Percentiles rank a stretch among this genome's conserved stretches.
phyloP scores from a whole-genome alignment of 495 filamentous ascomycete genomes.

The Pyronema omphalodes region DNA sequence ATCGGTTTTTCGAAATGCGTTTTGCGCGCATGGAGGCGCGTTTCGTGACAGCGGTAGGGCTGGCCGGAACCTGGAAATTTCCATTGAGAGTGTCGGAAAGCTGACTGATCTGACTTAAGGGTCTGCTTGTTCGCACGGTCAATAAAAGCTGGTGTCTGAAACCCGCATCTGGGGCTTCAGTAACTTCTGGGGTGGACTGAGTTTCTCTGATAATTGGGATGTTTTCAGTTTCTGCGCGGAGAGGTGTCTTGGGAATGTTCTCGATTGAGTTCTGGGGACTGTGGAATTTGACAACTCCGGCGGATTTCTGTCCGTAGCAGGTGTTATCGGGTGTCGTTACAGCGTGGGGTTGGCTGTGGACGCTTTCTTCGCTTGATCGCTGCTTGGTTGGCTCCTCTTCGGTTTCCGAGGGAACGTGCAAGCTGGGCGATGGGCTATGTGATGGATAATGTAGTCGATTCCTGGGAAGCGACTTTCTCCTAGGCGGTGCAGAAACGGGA shows the following conservation, averaged over 20 bases:
- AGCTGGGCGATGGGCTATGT: too few species aligned
- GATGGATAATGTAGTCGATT: too few species aligned
- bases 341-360: conserved; percentile 2
- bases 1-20: conserved; percentile 12
- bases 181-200: not conserved
- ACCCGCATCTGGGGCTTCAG: not conserved
- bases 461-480: too few species aligned
- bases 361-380: too few species aligned
- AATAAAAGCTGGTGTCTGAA: conserved; percentile 7
- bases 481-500: too few species aligned
- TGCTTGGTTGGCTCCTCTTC: too few species aligned
- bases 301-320: conserved; percentile 15
- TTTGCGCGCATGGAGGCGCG: not conserved
- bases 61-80: conserved; percentile 14
- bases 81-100: conserved; percentile 21
- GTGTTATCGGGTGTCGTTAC: conserved; percentile 12
- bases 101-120: conserved; percentile 20
- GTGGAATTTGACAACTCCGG: conserved; percentile 9
- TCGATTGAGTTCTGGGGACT: not conserved
- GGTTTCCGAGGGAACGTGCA: too few species aligned
- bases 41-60: conserved; percentile 3
- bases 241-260: not conserved
- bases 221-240: not conserved
- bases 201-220: conserved; percentile 1
- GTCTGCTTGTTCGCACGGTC: conserved; percentile 9